Conservation (phyloP, 495 filamentous ascomycete species). For the Margaritispora aquatica region DNA sequence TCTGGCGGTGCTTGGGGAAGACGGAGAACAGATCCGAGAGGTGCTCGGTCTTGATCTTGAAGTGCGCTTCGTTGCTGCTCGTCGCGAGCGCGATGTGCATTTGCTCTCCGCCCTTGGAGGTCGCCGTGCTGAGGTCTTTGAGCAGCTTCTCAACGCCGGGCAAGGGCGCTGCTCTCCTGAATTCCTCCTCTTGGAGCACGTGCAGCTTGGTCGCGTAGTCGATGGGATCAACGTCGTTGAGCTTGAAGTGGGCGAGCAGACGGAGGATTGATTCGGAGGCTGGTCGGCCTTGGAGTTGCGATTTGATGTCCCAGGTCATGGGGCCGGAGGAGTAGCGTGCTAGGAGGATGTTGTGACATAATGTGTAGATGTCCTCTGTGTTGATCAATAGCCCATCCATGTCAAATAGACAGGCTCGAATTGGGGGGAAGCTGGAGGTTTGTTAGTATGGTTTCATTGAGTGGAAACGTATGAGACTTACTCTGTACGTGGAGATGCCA, state of each 20-base stretch:
- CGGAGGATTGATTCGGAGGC: constrained; percentile 52
- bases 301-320: constrained; percentile 93
- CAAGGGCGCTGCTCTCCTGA: constrained; percentile 63
- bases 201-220: constrained; percentile 53
- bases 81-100: constrained; percentile 85
- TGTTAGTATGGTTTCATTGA: background rate
- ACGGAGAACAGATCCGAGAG: constrained; percentile 62
- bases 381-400: constrained; percentile 98
- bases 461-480: background rate
- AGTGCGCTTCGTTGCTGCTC: constrained; percentile 63
- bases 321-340: constrained; percentile 60
- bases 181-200: constrained; percentile 62
- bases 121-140: constrained; percentile 30
- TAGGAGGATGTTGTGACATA: constrained; percentile 76
- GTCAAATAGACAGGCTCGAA: constrained; percentile 94
- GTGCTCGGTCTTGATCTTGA: constrained; percentile 71
- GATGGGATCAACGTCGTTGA: constrained; percentile 58
- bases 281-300: constrained; percentile 86
- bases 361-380: constrained; percentile 87
- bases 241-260: constrained; percentile 68
- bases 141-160: constrained; percentile 74
- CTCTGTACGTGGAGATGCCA: constrained; percentile 18
- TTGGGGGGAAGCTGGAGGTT: constrained; percentile 45
- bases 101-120: constrained; percentile 16
- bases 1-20: constrained; percentile 59